A percentile compares a stretch with the other conserved stretches of the same genome.
Evolutionary conservation across 2,329 filamentous ascomycete genomes (phyloP).

Genomic region (Epichloe scottii): DNA sequence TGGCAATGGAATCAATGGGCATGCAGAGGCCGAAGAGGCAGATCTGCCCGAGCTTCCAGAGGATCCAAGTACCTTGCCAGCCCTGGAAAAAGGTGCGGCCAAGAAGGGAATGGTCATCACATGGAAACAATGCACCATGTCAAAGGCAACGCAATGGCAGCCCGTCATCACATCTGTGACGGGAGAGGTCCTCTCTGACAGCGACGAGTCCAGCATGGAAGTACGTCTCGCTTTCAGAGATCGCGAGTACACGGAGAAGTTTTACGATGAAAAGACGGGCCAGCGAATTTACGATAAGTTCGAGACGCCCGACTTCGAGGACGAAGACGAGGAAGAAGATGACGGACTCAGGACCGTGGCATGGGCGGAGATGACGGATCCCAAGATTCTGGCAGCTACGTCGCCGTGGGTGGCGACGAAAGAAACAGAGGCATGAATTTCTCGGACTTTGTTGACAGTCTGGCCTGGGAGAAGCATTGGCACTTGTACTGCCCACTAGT

Average conservation of each 20-base stretch:
- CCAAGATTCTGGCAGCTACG: slow-evolving; percentile 44
- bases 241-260: slow-evolving; percentile 42
- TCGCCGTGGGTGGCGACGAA: slow-evolving; percentile 6
- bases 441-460: no score
- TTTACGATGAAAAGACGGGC: slow-evolving; percentile 54
- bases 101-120: slow-evolving; percentile 51
- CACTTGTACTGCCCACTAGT: background rate
- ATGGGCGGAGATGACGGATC: slow-evolving; percentile 54
- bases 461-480: no score
- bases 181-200: slow-evolving; percentile 47
- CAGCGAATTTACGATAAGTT: slow-evolving; percentile 66
- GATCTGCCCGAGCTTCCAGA: slow-evolving; percentile 52
- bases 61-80: slow-evolving; percentile 41
- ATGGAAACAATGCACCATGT: slow-evolving; percentile 53
- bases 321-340: slow-evolving; percentile 46
- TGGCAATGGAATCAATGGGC: background rate
- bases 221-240: slow-evolving; percentile 60
- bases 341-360: slow-evolving; percentile 48
- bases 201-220: slow-evolving; percentile 38
- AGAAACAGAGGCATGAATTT: background rate
- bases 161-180: slow-evolving; percentile 53
- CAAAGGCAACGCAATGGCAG: slow-evolving; percentile 51
- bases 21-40: slow-evolving; percentile 16
- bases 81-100: slow-evolving; percentile 34
- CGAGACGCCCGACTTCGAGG: slow-evolving; percentile 55